phyloP scores from a whole-genome alignment of 805 yeast species.

The Starmerella riodocensis region DNA sequence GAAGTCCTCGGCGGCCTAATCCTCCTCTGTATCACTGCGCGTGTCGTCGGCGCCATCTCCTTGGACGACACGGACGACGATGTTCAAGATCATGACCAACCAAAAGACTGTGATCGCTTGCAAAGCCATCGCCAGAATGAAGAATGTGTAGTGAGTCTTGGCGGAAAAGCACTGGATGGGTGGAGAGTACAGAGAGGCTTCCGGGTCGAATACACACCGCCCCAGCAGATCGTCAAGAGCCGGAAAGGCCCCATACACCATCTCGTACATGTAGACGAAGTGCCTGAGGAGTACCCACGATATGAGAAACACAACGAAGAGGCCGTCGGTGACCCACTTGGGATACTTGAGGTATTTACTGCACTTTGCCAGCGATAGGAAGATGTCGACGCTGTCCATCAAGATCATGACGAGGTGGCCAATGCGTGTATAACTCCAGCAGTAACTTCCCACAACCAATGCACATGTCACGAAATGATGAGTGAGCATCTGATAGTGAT shows the following conservation, averaged over 20 bases:
- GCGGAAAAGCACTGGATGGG: slow-evolving; percentile 27
- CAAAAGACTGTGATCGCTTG: slow-evolving; percentile 57
- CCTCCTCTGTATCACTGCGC: slow-evolving; percentile 68
- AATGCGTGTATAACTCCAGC: slow-evolving; percentile 54
- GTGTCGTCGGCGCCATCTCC: slow-evolving; percentile 78
- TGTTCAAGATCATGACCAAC: slow-evolving; percentile 61
- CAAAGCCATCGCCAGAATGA: slow-evolving; percentile 46
- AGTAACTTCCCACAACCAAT: slow-evolving; percentile 59
- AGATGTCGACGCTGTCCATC: slow-evolving; percentile 75
- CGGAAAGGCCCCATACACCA: slow-evolving; percentile 43
- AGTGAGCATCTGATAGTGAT: slow-evolving; percentile 70
- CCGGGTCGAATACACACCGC: slow-evolving; percentile 21
- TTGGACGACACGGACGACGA: slow-evolving; percentile 51
- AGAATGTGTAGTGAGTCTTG: slow-evolving; percentile 32
- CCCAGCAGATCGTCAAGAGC: slow-evolving; percentile 30
- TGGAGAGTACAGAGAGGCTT: slow-evolving; percentile 8
- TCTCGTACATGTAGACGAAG: slow-evolving; percentile 53
- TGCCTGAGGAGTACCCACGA: slow-evolving; percentile 66
- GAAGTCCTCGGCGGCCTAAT: no score
- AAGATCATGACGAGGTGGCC: slow-evolving; percentile 66
- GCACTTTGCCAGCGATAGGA: slow-evolving; percentile 60
- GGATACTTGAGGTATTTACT: slow-evolving; percentile 57
- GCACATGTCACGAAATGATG: slow-evolving; percentile 74
- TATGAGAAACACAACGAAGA: slow-evolving; percentile 53
- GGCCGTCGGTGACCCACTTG: slow-evolving; percentile 43